These are phyloP conservation scores for Trametes cinnabarina DNA, from an alignment of 768 basidiomycete genomes.

Conservation along the genomic window DNA sequence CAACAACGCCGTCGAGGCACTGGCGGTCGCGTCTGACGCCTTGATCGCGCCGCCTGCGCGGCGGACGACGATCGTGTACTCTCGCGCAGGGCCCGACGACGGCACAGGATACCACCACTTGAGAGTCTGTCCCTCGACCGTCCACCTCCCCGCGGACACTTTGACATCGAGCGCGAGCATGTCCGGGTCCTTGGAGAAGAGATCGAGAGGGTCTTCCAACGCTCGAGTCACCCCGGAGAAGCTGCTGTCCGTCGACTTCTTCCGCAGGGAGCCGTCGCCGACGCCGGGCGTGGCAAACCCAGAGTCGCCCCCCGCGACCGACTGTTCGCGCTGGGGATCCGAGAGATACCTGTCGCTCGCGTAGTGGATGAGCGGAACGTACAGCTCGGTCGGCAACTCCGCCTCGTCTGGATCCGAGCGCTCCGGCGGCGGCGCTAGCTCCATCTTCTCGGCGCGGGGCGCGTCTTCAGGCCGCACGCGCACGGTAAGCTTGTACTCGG, in stretches of 20 bases:
- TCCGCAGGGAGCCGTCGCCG: conserved; percentile 10
- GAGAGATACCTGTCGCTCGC: conserved; percentile 43
- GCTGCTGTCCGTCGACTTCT: conserved; percentile 10
- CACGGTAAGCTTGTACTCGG: conserved; percentile 68
- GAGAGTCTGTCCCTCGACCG: conserved; percentile 48
- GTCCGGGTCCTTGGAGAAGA: conserved; percentile 1
- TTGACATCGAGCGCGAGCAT: conserved; percentile 42
- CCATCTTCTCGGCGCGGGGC: conserved; percentile 24
- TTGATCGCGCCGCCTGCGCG: conserved; percentile 33
- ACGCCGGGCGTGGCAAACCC: neutral
- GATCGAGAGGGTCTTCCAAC: conserved; percentile 2
- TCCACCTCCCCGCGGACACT: conserved; percentile 47
- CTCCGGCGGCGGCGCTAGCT: conserved; percentile 18
- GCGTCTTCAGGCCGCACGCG: conserved; percentile 60
- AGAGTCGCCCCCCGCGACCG: neutral
- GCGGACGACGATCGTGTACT: conserved; percentile 32
- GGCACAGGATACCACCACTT: conserved; percentile 40
- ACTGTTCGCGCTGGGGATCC: neutral
- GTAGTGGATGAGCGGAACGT: conserved; percentile 87
- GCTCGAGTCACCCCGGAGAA: neutral
- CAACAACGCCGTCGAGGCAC: neutral
- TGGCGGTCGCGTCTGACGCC: conserved; percentile 7
- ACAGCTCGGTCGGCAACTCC: conserved; percentile 80
- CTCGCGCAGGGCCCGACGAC: conserved; percentile 25
- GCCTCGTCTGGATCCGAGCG: conserved; percentile 28